A percentile compares a stretch with the other conserved stretches of the same genome.
phyloP scores from a whole-genome alignment of 2,329 filamentous ascomycete species.

The Aspergillus felis region DNA sequence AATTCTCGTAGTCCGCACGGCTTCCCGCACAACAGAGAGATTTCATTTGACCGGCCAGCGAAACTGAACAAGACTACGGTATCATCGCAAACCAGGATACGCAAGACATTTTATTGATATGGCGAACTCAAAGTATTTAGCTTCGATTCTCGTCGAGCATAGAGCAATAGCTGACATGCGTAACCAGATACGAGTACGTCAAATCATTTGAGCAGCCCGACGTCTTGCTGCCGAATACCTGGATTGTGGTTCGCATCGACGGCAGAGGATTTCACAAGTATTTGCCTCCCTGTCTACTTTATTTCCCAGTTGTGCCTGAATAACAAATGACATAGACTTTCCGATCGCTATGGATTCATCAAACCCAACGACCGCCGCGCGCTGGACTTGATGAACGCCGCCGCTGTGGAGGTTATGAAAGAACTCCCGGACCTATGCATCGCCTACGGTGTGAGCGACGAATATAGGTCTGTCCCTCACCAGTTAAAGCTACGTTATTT shows the following conservation, averaged over 20 bases:
- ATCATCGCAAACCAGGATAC: background rate
- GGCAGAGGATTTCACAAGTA: conserved; percentile 94
- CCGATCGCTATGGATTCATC: conserved; percentile 74
- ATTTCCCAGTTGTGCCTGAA: background rate
- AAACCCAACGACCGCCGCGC: conserved; percentile 92
- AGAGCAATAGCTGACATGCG: conserved; percentile 8
- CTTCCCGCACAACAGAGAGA: background rate
- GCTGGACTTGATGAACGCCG: conserved; percentile 89
- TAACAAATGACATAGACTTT: conserved; percentile 56
- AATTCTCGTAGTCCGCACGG: background rate
- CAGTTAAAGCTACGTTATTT: background rate
- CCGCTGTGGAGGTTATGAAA: conserved; percentile 77
- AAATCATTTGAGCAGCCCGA: conserved; percentile 83
- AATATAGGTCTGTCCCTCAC: conserved; percentile 56
- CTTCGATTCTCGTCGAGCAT: background rate
- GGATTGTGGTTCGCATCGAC: conserved; percentile 92
- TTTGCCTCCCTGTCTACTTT: conserved; percentile 1
- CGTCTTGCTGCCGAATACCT: conserved; percentile 79
- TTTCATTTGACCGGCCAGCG: background rate
- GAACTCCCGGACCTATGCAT: conserved; percentile 81
- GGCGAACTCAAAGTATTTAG: conserved; percentile 16
- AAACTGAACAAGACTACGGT: background rate
- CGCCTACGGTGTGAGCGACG: conserved; percentile 91
- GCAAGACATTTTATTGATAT: conserved; percentile 1
- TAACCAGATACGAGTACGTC: conserved; percentile 83